Evolutionary conservation across 2,329 filamentous ascomycete species (phyloP), one percentile per base, ranked within the genome.

Genomic region (Geoglossum cookeanum): DNA sequence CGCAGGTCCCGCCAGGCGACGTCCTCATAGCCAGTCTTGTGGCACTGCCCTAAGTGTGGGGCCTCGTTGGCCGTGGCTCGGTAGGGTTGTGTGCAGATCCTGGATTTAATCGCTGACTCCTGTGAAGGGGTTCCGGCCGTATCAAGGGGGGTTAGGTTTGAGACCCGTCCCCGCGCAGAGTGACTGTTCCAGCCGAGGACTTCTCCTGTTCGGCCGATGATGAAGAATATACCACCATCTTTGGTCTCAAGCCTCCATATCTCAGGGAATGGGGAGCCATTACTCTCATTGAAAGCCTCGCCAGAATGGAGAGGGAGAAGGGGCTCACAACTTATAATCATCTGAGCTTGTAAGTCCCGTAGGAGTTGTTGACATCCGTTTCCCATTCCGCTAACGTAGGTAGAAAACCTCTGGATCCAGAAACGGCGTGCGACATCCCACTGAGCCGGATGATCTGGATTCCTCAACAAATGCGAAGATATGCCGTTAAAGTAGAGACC

Each of bases 341-440:
- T 49, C 47, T 49, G 47, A 4, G 47, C 17, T 29, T 49, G 4
- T 27, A 22, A 22, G 5, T 49, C 47, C 17, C 29, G 47, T 5
- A 49, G 47, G n/a, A 49, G 29, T 22, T 22, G 17, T 29, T 22
- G 47, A 29, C 29, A 27, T 22, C 47, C 22, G 29, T 22, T 11
- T 27, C 47, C 22, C 4, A 27, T 49, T 29, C 47, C 29, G 15
- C 29, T 29, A 22, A 22, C 55, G 33, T 55, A n/a, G 3, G 58
- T 52, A n/a, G 57, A 61, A 37, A 61, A 61, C 30, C 60, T 48
- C 5, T 57, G 57, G 8, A 60, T 57, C 59, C 60, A 61, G 51
- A 61, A 61, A n/a, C 59, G 56, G 1, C 58, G 33, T 11, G 58
- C 58, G n/a, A 57, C 57, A 39, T 61, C 60, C 17, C 55, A 60